Evolutionary conservation across 2,329 filamentous ascomycete species (phyloP).

Genomic region (Fusarium verticillioides): DNA sequence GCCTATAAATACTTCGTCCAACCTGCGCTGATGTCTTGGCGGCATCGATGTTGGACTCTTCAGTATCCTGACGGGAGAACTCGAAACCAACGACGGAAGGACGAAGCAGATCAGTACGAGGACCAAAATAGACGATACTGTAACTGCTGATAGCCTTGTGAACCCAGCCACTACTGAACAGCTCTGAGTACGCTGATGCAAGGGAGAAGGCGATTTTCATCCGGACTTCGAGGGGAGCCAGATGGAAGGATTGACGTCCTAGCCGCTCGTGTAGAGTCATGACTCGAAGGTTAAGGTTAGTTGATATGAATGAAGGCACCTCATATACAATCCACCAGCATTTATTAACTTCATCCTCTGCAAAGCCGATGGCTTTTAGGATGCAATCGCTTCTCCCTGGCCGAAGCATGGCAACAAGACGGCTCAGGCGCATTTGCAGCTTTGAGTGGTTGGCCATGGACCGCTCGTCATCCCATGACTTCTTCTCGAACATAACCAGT

Average conservation of each 20-base stretch:
- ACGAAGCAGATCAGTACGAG: accelerated
- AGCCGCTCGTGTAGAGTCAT: background rate
- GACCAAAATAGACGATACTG: background rate
- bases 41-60: background rate
- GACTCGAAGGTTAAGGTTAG: accelerated
- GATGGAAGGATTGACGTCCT: background rate
- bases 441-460: background rate
- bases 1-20: background rate
- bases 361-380: background rate
- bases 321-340: background rate
- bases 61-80: background rate
- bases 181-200: background rate
- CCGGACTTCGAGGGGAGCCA: background rate
- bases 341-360: background rate
- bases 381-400: background rate
- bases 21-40: background rate
- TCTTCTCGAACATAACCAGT: background rate
- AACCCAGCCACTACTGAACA: background rate
- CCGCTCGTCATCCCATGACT: background rate
- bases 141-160: background rate
- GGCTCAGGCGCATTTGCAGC: background rate
- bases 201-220: background rate
- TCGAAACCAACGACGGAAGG: background rate
- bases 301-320: background rate
- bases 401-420: background rate